These are phyloP conservation scores for Elaeis guineensis DNA, from an alignment of 176 grass and related monocot species.

Conservation along the genomic window DNA sequence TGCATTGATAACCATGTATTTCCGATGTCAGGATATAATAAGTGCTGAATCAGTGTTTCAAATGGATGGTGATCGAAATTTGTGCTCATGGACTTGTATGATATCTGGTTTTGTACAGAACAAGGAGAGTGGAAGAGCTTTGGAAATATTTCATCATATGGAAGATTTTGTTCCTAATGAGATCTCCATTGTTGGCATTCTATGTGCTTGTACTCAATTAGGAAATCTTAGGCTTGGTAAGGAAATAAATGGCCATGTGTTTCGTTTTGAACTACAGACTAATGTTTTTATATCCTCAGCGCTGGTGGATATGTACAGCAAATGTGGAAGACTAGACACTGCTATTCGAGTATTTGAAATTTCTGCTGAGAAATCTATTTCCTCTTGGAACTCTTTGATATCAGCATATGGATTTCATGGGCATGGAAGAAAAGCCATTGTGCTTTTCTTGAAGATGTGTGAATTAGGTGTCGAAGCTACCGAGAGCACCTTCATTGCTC, in stretches of 20 bases:
- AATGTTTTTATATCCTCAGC: slow-evolving; percentile 63
- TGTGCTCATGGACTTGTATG: slow-evolving; percentile 88
- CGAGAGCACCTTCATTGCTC: slow-evolving; percentile 70
- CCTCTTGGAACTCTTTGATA: slow-evolving; percentile 96
- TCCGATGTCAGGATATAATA: slow-evolving; percentile 45
- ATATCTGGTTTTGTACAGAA: slow-evolving; percentile 63
- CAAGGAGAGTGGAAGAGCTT: slow-evolving; percentile 40
- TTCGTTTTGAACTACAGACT: slow-evolving; percentile 42
- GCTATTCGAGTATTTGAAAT: slow-evolving; percentile 43
- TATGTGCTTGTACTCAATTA: slow-evolving; percentile 62
- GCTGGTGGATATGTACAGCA: slow-evolving; percentile 89
- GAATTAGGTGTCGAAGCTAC: slow-evolving; percentile 45
- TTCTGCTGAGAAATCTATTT: slow-evolving; percentile 47
- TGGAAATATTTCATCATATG: slow-evolving; percentile 55
- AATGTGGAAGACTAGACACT: slow-evolving; percentile 57
- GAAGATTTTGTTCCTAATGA: slow-evolving; percentile 39
- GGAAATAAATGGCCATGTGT: slow-evolving; percentile 50
- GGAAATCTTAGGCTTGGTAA: slow-evolving; percentile 48
- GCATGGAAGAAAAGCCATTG: slow-evolving; percentile 49
- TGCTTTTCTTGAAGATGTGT: slow-evolving; percentile 61
- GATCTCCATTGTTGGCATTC: slow-evolving; percentile 46
- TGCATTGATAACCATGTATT: slow-evolving; percentile 65
- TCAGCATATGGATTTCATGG: slow-evolving; percentile 69
- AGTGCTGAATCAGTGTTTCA: slow-evolving; percentile 48
- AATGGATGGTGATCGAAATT: slow-evolving; percentile 37